Conservation (phyloP, 176 grass and related monocot species). For the Triticum timopheevii region DNA sequence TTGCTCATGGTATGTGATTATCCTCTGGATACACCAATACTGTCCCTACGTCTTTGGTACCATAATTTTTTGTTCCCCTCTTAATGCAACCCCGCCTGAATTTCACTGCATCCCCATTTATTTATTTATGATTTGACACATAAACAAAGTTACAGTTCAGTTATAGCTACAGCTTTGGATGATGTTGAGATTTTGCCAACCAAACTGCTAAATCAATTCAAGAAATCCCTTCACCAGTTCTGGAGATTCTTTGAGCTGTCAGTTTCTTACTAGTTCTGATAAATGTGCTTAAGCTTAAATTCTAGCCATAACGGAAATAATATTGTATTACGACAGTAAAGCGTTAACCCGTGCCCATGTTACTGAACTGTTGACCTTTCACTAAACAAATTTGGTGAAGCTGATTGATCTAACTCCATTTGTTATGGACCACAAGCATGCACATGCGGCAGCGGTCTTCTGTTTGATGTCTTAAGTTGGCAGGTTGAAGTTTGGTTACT, state of each 20-base stretch:
- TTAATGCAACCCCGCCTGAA: neutral
- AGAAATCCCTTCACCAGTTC: slow-evolving; percentile 7
- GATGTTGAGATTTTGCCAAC: neutral
- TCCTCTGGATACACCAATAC: neutral
- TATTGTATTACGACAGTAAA: neutral
- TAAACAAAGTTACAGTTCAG: neutral
- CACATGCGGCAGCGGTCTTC: neutral
- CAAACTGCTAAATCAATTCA: slow-evolving; percentile 18
- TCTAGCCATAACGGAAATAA: neutral
- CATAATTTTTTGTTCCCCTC: neutral
- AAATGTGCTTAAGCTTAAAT: neutral
- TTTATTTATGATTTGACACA: slow-evolving; percentile 14
- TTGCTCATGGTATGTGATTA: slow-evolving; percentile 23
- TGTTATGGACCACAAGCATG: slow-evolving; percentile 24
- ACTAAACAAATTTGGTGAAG: neutral
- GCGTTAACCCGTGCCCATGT: neutral
- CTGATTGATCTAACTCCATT: slow-evolving; percentile 4
- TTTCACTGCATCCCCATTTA: neutral
- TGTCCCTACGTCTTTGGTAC: neutral
- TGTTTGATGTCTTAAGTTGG: slow-evolving; percentile 9
- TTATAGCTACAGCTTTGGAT: neutral
- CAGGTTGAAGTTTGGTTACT: slow-evolving; percentile 19
- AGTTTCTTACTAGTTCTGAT: neutral
- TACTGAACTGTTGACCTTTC: slow-evolving; percentile 15
- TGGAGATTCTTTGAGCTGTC: neutral